Base-by-base conservation (phyloP, 257 asterid species). In the Lycium barbarum region DNA sequence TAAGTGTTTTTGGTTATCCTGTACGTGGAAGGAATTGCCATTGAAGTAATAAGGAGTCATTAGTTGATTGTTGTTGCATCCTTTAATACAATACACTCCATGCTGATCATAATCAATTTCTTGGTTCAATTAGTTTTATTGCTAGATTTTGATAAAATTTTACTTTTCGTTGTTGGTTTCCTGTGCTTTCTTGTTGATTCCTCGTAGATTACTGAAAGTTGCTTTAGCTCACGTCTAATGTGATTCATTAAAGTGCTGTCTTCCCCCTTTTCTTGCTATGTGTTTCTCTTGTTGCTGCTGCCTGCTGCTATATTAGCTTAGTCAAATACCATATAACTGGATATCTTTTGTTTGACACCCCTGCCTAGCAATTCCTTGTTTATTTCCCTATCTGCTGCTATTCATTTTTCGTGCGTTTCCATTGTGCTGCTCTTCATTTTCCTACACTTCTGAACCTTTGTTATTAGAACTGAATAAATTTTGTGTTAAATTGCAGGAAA, bases 401-500 rank as follows among this genome's bases (percentile, higher is more conserved):
- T 26, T 26, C 33, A 26, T 26, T 26, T 26, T 26, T 26, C 33
- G 33, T 26, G 33, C 1, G 33, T 26, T 47, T 47, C 9, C 51
- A 47, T 3, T 47, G 8, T 47, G 51, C 51, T 47, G 51, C 7
- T 47, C 51, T 47, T 47, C 9, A 47, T 47, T 47, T 45, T 35
- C 59, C 18, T 54, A 12, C 2, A 13, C 18, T 12, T 12, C 17
- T 12, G 59, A 54, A 7, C 1, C 4, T 54, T 54, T 13, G 6
- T 54, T 54, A 3, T 54, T 12, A 3, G 13, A 3, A 7, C 53
- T 68, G 3, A 67, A 35, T 35, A 67, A 2, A 26, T 26, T 26
- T 2, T 14, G 74, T 35, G 74, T 6, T 26, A 26, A 3, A 15
- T 70, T 70, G 79, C 79, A 70, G 79, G 54, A 9, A 89, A 79